phyloP scores from a whole-genome alignment of 345 rosid species.

The Boechera divaricarpa region DNA sequence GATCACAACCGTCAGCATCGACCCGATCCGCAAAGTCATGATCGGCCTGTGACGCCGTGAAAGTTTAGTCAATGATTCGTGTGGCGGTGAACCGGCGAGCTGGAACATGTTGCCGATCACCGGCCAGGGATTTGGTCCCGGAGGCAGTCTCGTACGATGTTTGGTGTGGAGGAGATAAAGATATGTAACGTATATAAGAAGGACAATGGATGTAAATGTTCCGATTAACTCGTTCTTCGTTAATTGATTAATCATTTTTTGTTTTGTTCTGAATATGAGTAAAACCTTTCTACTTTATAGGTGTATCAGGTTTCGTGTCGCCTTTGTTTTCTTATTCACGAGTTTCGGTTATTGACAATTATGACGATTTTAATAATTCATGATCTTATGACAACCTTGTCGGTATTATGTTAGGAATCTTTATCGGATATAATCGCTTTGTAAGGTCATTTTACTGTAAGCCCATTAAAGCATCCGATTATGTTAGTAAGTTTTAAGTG shows the following conservation, averaged over 20 bases:
- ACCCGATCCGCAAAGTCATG: slow-evolving; percentile 75
- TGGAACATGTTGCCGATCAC: slow-evolving; percentile 73
- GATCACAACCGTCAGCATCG: slow-evolving; percentile 72
- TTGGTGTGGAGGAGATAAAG: slow-evolving; percentile 40
- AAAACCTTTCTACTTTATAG: slow-evolving; percentile 10
- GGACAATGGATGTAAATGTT: slow-evolving; percentile 30
- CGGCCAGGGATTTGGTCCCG: slow-evolving; percentile 73
- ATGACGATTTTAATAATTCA: not conserved
- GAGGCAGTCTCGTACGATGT: slow-evolving; percentile 59
- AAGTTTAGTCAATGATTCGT: slow-evolving; percentile 57
- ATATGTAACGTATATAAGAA: slow-evolving; percentile 53
- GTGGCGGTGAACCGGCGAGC: slow-evolving; percentile 58
- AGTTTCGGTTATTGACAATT: not conserved
- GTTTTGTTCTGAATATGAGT: not conserved
- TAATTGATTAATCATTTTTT: slow-evolving; percentile 4
- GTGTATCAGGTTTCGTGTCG: not conserved
- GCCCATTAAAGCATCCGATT: slow-evolving; percentile 9
- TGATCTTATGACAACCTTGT: slow-evolving; percentile 6
- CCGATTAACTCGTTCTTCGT: slow-evolving; percentile 28
- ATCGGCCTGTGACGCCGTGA: slow-evolving; percentile 65
- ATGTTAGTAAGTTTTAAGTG: not conserved
- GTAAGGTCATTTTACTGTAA: not conserved
- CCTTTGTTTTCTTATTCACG: no score
- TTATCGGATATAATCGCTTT: slow-evolving; percentile 18
- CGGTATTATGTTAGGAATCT: slow-evolving; percentile 40